These are phyloP conservation scores for Acmispon strigosus DNA, from an alignment of 306 rosid species.

Conservation along the genomic window DNA sequence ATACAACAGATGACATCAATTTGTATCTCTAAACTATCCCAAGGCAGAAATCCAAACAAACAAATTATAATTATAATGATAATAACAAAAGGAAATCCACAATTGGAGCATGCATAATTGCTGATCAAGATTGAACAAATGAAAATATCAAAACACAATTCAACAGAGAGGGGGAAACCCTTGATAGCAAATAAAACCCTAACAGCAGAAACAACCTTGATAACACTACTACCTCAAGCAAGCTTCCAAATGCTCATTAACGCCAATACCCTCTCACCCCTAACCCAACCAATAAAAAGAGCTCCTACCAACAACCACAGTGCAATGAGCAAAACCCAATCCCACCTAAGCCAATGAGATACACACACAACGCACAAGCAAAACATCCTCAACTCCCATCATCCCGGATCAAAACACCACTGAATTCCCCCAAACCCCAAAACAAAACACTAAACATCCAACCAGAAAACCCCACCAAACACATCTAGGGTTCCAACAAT, in stretches of 20 bases:
- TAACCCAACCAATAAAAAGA: not conserved
- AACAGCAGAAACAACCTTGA: not conserved
- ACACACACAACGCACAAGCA: not conserved
- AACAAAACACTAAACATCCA: conserved; percentile 2
- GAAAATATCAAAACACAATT: not conserved
- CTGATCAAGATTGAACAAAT: not conserved
- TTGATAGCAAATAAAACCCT: conserved; percentile 10
- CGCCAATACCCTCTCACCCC: not conserved
- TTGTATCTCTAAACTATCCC: not conserved
- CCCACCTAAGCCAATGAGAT: not conserved
- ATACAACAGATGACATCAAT: not conserved
- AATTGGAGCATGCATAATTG: not conserved
- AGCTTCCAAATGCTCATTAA: not conserved
- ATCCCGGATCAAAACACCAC: conserved; percentile 19
- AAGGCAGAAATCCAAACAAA: not conserved
- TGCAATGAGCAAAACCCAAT: conserved; percentile 5
- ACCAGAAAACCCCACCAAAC: conserved; percentile 16
- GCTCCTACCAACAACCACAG: conserved; percentile 11
- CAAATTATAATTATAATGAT: not conserved
- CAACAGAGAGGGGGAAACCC: not conserved
- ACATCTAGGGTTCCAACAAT: conserved; percentile 46
- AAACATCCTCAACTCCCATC: conserved; percentile 16
- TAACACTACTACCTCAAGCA: not conserved
- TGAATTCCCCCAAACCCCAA: conserved; percentile 1
- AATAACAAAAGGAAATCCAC: conserved; percentile 5